These are phyloP conservation scores for Picea mariana DNA, from an alignment of 83 land plant species.

Conservation along the genomic window DNA sequence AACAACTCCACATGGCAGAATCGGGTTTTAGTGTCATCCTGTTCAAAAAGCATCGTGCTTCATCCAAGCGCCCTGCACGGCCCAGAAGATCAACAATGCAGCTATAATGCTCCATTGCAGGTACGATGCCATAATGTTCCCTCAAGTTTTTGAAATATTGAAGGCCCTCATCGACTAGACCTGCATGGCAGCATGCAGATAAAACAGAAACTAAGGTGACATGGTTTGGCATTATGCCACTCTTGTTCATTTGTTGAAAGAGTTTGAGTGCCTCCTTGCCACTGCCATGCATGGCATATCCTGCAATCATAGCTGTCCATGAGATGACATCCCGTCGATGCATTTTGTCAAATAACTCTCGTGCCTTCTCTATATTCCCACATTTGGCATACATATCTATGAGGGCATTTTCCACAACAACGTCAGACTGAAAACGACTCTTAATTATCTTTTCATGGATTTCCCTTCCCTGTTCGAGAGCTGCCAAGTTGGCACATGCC, in stretches of 20 bases:
- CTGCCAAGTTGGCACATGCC: constrained; percentile 16
- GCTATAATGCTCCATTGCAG: constrained; percentile 20
- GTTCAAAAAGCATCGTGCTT: constrained; percentile 19
- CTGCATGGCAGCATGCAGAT: constrained; percentile 29
- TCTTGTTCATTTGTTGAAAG: constrained; percentile 12
- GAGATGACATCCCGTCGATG: background rate
- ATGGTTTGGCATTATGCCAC: constrained; percentile 14
- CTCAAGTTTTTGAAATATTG: constrained; percentile 7
- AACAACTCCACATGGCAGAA: constrained; percentile 22
- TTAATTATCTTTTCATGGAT: constrained; percentile 12
- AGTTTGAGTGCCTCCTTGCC: constrained; percentile 5
- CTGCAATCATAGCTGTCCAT: constrained; percentile 28
- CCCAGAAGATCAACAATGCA: constrained; percentile 31
- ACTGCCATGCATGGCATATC: constrained; percentile 21
- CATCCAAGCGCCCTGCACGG: constrained; percentile 12
- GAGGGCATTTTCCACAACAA: constrained; percentile 18
- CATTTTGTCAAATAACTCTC: constrained; percentile 6
- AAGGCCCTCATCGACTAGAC: constrained; percentile 18
- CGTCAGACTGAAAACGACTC: background rate
- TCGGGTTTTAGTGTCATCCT: constrained; percentile 24
- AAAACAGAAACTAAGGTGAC: constrained; percentile 21
- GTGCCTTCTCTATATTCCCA: constrained; percentile 19
- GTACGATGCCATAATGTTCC: constrained; percentile 7
- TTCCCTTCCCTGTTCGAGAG: constrained; percentile 4
- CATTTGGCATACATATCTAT: constrained; percentile 29